Conservation (phyloP, 352 stramenopile species). For the Phytophthora fragariaefolia region DNA sequence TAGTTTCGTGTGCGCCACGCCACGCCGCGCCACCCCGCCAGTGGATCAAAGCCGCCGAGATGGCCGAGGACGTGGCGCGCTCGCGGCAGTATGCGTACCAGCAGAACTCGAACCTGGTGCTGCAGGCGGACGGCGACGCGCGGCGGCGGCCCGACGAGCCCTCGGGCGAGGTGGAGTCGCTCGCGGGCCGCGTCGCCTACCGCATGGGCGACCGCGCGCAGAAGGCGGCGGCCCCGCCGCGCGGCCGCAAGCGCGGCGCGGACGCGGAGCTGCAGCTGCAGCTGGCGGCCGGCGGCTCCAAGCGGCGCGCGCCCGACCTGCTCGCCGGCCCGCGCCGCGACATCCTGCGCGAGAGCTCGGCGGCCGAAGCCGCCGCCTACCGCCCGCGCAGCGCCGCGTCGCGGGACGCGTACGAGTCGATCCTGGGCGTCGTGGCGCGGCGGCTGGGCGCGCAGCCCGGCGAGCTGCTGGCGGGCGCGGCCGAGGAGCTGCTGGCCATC, state of each 20-base stretch:
- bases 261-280: too few species aligned
- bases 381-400: conserved; percentile 87
- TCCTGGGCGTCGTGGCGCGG: conserved; percentile 81
- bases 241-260: conserved; percentile 41
- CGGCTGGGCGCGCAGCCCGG: conserved; percentile 88
- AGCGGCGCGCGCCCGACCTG: conserved; percentile 45
- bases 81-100: conserved; percentile 93
- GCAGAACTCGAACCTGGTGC: conserved; percentile 95
- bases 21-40: not conserved
- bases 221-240: conserved; percentile 61
- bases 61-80: conserved; percentile 91
- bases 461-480: conserved; percentile 91
- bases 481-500: conserved; percentile 93
- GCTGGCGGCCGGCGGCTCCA: not conserved
- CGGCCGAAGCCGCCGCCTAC: conserved; percentile 87
- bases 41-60: too few species aligned
- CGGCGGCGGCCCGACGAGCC: conserved; percentile 81
- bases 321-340: conserved; percentile 57
- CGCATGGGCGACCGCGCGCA: conserved; percentile 88
- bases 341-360: conserved; percentile 76
- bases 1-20: not conserved
- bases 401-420: conserved; percentile 90
- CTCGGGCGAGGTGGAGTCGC: conserved; percentile 88
- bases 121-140: conserved; percentile 91
- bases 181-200: conserved; percentile 78